phyloP scores from a whole-genome alignment of 2,329 filamentous ascomycete genomes.

The Westerdykella aurantiaca region DNA sequence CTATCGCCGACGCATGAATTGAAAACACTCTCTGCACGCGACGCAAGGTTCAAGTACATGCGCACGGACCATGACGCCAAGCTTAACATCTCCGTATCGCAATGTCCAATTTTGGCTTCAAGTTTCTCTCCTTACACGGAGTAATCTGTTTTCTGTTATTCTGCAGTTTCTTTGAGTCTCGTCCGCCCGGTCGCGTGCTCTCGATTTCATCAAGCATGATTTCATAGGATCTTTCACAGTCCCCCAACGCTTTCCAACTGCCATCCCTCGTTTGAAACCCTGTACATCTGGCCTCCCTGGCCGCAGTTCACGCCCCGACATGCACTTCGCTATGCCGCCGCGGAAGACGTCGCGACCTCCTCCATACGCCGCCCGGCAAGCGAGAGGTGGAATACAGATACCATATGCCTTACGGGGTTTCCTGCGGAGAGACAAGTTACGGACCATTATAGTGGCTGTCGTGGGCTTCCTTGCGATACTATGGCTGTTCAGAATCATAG shows the following conservation, averaged over 20 bases:
- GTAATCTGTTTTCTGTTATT: background rate
- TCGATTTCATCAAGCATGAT: slow-evolving; percentile 8
- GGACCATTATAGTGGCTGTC: slow-evolving; percentile 50
- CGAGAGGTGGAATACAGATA: slow-evolving; percentile 36
- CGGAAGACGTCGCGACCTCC: slow-evolving; percentile 75
- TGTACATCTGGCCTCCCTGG: slow-evolving; percentile 11
- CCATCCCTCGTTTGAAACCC: slow-evolving; percentile 19
- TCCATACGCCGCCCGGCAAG: slow-evolving; percentile 60
- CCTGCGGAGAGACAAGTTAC: slow-evolving; percentile 57
- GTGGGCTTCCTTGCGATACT: slow-evolving; percentile 48
- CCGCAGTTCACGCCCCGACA: slow-evolving; percentile 36
- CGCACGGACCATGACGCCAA: background rate
- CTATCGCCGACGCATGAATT: background rate
- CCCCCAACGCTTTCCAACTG: slow-evolving; percentile 9
- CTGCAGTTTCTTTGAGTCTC: background rate
- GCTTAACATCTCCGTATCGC: background rate
- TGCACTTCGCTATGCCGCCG: slow-evolving; percentile 88
- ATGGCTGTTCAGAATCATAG: slow-evolving; percentile 33
- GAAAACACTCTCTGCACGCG: background rate
- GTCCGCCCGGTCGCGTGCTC: background rate
- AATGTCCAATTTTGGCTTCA: background rate
- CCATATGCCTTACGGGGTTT: slow-evolving; percentile 44
- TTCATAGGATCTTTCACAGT: slow-evolving; percentile 4
- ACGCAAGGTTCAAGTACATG: background rate
- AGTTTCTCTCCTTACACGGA: background rate